Evolutionary conservation across 176 grass and related monocot genomes (phyloP), one percentile per base, ranked within the genome.

Genomic region (Oryza australiensis): DNA sequence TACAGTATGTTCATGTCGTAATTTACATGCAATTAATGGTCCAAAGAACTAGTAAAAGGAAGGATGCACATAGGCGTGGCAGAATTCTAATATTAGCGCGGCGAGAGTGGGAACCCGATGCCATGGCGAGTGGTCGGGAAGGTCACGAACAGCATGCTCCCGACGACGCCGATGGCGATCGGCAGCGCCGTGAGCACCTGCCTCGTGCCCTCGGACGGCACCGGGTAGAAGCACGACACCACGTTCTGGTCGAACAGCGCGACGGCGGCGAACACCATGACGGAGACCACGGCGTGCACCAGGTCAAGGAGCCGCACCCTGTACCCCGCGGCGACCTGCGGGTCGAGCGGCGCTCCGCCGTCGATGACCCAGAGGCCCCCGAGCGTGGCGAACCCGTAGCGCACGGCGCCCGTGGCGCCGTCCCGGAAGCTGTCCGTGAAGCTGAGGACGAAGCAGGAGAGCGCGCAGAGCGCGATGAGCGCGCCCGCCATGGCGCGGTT

Each of bases 381-480:
- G 37, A 22, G 2, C n/a, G 92, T 98, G 14, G 92, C 90, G 69
- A 94, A 63, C 3, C 92, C 95, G 66, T 98, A 89, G 14, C 90
- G 77, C 24, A 98, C 88, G 78, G 75, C 76, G 32, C 90, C 88
- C 5, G 16, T 53, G 49, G 12, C 78, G 46, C 26, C 75, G 66
- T 93, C 95, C 1, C 75, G 62, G 82, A 93, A 98, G 84, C 90
- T 94, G 81, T 94, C 92, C 5, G 92, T 94, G 90, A 98, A 98
- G 84, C 95, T 93, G 69, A 93, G 84, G 48, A 80, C 55, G 75
- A 98, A 89, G 86, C 92, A 93, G 29, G 95, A 98, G 60, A 98
- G 78, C 12, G 76, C 92, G 70, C 95, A 98, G 74, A 98, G 88
- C 37, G 71, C 64, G 24, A 94, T 60, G 30, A 98, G 95, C 35